Conservation (phyloP, 805 yeast genomes). For the Zygoascus tannicola region DNA sequence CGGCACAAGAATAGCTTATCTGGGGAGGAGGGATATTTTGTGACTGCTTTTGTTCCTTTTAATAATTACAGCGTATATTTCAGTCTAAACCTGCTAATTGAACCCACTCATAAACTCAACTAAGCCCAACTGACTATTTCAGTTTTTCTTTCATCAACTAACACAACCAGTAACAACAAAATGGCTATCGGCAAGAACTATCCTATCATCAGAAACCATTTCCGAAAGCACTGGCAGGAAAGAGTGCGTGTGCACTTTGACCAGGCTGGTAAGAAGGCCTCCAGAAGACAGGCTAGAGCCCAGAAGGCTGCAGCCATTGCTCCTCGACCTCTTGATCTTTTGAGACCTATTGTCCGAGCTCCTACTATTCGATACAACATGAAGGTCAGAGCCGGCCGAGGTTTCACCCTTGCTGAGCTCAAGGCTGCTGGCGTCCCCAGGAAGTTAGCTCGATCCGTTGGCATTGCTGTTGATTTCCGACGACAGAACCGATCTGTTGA, state of each 20-base stretch:
- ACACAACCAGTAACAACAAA: constrained; percentile 1
- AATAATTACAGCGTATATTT: too few relatives aligned
- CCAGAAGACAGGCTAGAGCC: constrained; percentile 93
- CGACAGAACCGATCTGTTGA: constrained; percentile 97
- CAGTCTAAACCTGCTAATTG: too few relatives aligned
- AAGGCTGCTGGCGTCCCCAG: constrained; percentile 94
- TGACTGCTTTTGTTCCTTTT: too few relatives aligned
- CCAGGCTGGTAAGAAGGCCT: constrained; percentile 99
- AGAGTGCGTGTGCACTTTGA: constrained; percentile 99
- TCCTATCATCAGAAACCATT: constrained; percentile 98
- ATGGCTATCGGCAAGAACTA: constrained; percentile 96
- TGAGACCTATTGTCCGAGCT: constrained; percentile 97
- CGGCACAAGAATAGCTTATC: too few relatives aligned
- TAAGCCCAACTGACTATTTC: background rate
- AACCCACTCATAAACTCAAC: too few relatives aligned
- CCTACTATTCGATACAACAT: constrained; percentile 99
- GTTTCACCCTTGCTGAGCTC: constrained; percentile 95
- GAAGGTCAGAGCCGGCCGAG: constrained; percentile 99
- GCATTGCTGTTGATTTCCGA: constrained; percentile 99
- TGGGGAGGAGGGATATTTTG: too few relatives aligned
- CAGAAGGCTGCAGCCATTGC: constrained; percentile 90
- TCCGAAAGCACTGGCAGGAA: constrained; percentile 99
- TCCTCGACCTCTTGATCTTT: constrained; percentile 93
- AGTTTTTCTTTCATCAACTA: background rate
- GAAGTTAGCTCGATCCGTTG: constrained; percentile 96